These are phyloP conservation scores for Backusella luteola DNA, from an alignment of 192 early-diverging fungal genomes.

Conservation along the genomic window DNA sequence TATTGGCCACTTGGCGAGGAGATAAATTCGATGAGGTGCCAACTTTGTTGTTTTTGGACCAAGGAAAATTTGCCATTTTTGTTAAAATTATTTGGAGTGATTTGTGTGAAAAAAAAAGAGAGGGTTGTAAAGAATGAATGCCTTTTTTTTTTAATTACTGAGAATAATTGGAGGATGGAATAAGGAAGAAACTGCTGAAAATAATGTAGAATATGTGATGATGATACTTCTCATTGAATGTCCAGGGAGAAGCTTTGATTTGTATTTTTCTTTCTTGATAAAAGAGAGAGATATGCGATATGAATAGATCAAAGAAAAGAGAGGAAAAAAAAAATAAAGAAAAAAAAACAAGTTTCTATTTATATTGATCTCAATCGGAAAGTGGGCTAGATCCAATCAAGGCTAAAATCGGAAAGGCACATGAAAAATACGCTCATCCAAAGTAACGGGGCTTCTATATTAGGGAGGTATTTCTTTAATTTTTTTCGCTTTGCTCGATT, in stretches of 20 bases:
- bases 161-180: conserved; percentile 11
- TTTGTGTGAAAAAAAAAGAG: background rate
- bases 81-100: background rate
- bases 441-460: background rate
- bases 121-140: background rate
- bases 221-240: conserved; percentile 17
- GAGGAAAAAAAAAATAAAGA: background rate
- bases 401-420: conserved; percentile 4
- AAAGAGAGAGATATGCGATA: background rate
- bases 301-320: background rate
- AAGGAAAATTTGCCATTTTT: conserved; percentile 12
- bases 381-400: conserved; percentile 3
- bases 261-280: background rate
- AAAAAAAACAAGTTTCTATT: background rate
- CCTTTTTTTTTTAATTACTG: background rate
- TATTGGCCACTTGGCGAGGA: conserved; percentile 33
- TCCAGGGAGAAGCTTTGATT: background rate
- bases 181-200: conserved; percentile 11
- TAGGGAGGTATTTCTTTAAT: background rate
- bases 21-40: conserved; percentile 8
- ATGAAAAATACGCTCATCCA: background rate
- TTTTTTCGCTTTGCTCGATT: background rate
- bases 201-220: conserved; percentile 14
- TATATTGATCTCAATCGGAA: conserved; percentile 1
- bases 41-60: conserved; percentile 8